Base-by-base conservation (phyloP, 148 eudicot genomes). In the Polygonum aviculare region DNA sequence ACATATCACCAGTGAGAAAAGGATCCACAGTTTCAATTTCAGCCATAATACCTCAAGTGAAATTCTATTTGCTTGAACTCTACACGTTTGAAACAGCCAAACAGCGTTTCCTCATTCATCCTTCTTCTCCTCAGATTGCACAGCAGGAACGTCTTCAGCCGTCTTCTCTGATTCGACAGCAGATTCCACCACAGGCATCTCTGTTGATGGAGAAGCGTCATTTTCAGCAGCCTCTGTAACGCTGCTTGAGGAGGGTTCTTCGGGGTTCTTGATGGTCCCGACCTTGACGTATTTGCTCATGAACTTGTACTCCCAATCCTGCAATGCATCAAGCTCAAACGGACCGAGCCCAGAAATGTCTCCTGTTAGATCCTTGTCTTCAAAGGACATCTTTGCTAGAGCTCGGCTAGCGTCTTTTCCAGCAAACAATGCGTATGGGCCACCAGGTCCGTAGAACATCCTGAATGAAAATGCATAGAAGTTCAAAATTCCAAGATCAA, bases 251-350 rank as follows among this genome's bases (percentile, higher is more conserved):
- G 75, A 44, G 18, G 75, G 36, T n/a, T 73, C 57, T 18, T 73
- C 75, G 15, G 51, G 44, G 40, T 69, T 84, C 83, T 87, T 89
- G 72, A 95, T 65, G 22, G 97, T 89, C 45, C 97, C 97, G 12
- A 95, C 99, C 82, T 95, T 95, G 12, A 88, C 93, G 67, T 95
- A 95, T 78, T 95, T 95, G 86, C 94, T 86, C 97, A 92, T 95
- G 85, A 95, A 92, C 85, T 92, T 95, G 90, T 90, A 95, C 51
- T 95, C 99, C 99, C 99, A 95, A 75, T 92, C 97, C 78, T 92
- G 99, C 31, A 95, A 80, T 12, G 94, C 96, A 76, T 95, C 99
- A 4, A 92, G 93, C 84, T 95, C 99, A 38, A 87, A 95, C 16
- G 90, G 87, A 60, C 96, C 96, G 26, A 95, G 93, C 26, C 96